Conservation (phyloP, 805 yeast genomes). For the Yarrowia divulgata region DNA sequence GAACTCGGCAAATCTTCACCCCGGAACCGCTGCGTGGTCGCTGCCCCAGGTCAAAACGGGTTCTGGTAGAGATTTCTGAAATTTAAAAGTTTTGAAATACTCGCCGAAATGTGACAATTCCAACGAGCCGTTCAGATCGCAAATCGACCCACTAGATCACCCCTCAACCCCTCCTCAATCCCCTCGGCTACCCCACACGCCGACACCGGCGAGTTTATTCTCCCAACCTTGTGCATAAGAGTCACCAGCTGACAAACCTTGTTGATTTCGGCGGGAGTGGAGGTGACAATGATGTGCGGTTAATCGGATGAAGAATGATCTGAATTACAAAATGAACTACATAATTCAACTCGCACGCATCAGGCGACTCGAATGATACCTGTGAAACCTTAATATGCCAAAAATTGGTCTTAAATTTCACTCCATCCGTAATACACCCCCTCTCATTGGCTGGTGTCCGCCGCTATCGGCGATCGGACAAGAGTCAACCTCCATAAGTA, state of each 20-base stretch:
- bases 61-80: neutral
- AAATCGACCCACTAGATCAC: neutral
- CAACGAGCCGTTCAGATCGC: no score
- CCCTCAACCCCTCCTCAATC: no score
- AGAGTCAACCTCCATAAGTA: neutral
- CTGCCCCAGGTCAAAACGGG: neutral
- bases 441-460: slow-evolving; percentile 23
- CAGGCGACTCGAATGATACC: neutral
- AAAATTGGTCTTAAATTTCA: neutral
- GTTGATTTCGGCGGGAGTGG: neutral
- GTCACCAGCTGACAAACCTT: slow-evolving; percentile 34
- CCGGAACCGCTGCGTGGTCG: slow-evolving; percentile 25
- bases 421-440: neutral
- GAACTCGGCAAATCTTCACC: neutral
- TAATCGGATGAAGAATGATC: no score
- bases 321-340: no score
- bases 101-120: neutral
- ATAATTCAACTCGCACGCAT: neutral
- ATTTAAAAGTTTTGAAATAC: neutral
- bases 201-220: slow-evolving; percentile 23
- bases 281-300: no score
- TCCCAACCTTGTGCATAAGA: slow-evolving; percentile 3
- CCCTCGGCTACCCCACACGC: slow-evolving; percentile 37
- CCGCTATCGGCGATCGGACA: slow-evolving; percentile 37
- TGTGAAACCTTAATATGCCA: neutral